Conservation (phyloP, 257 asterid species). For the Ligustrum vulgare region DNA sequence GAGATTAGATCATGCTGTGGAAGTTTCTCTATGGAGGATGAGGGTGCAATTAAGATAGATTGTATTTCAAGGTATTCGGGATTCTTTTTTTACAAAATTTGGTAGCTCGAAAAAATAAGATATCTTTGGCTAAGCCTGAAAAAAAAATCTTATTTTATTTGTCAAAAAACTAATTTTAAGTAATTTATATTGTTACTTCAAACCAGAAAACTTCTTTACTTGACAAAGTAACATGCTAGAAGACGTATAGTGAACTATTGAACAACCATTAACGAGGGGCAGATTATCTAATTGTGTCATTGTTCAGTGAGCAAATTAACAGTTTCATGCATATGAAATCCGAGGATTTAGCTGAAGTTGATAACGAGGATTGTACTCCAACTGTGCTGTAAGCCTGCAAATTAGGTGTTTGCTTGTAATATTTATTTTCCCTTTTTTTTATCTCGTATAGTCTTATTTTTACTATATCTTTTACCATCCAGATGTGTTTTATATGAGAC, state of each 20-base stretch:
- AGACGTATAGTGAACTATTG: background rate
- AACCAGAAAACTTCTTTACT: background rate
- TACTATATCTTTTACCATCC: background rate
- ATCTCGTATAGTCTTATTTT: background rate
- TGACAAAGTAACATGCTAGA: background rate
- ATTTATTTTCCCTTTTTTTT: background rate
- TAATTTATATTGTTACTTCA: background rate
- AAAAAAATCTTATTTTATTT: background rate
- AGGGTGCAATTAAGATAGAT: constrained; percentile 19
- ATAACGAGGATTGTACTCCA: background rate
- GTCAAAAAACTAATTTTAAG: background rate
- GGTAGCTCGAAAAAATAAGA: no score
- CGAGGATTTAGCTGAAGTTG: constrained; percentile 13
- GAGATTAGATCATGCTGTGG: background rate
- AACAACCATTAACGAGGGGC: background rate
- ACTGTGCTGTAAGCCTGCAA: constrained; percentile 31
- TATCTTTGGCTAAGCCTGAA: background rate
- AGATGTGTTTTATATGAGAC: constrained; percentile 36
- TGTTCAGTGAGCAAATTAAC: constrained; percentile 27
- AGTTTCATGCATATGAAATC: constrained; percentile 24
- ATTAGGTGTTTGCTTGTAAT: background rate
- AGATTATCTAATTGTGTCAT: background rate
- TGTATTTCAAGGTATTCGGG: background rate
- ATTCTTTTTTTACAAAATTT: no score
- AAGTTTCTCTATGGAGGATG: constrained; percentile 16